A percentile compares a stretch with the other conserved stretches of the same genome.
phyloP scores from a whole-genome alignment of 78 protist species.

The Acrasis kona region DNA sequence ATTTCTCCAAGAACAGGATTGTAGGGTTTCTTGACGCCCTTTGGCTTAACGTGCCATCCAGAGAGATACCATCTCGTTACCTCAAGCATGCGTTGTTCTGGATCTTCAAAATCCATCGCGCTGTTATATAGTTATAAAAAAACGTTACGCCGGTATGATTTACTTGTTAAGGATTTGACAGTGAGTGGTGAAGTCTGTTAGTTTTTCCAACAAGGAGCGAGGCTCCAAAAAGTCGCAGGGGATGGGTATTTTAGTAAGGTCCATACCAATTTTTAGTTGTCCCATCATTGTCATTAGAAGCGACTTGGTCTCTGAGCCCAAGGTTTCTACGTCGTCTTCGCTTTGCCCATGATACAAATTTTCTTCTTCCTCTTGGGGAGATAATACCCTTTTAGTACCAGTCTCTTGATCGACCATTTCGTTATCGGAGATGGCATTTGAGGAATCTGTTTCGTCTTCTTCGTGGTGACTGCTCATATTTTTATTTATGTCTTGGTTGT shows the following conservation, averaged over 20 bases:
- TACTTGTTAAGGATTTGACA: conserved; percentile 18
- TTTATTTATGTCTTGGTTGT: no score
- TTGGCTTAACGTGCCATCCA: conserved; percentile 52
- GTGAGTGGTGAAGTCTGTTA: conserved; percentile 43
- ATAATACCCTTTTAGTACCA: no score
- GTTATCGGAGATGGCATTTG: no score
- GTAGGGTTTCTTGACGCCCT: conserved; percentile 88
- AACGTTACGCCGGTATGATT: background rate
- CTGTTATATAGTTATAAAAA: no score
- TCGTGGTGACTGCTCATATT: no score
- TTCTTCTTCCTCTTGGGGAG: background rate
- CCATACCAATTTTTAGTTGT: conserved; percentile 48
- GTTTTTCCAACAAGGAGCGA: conserved; percentile 69
- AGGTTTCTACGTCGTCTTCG: background rate
- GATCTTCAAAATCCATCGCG: conserved; percentile 8
- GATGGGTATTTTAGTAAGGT: conserved; percentile 59
- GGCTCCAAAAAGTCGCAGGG: conserved; percentile 92
- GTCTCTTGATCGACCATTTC: no score
- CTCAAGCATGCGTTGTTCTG: conserved; percentile 36
- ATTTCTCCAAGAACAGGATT: conserved; percentile 88
- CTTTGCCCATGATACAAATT: background rate
- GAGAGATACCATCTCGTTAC: conserved; percentile 72
- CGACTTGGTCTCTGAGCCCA: conserved; percentile 3
- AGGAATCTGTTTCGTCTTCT: no score
- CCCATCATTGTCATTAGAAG: background rate